Conservation (phyloP, 2,329 filamentous ascomycete species). For the Colletotrichum euphorbiae region DNA sequence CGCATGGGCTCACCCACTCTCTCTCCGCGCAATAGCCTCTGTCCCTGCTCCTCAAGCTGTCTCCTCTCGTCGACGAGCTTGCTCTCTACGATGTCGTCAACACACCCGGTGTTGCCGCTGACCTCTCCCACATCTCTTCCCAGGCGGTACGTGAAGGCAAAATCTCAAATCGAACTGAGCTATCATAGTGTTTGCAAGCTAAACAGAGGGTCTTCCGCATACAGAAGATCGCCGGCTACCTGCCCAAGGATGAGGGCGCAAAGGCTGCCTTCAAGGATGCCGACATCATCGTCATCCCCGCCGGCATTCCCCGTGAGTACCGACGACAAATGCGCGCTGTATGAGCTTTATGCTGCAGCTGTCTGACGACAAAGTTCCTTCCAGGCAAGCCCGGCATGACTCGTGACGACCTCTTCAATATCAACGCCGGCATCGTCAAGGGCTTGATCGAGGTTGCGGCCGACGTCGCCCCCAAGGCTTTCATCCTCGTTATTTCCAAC, state of each 20-base stretch:
- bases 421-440: slow-evolving; percentile 98
- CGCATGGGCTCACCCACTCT: slow-evolving; percentile 40
- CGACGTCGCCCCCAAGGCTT: slow-evolving; percentile 91
- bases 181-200: slow-evolving; percentile 2
- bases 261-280: slow-evolving; percentile 91
- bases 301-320: slow-evolving; percentile 95
- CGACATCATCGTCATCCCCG: slow-evolving; percentile 96
- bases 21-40: slow-evolving; percentile 72
- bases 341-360: background rate
- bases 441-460: slow-evolving; percentile 90
- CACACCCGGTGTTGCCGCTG: slow-evolving; percentile 93
- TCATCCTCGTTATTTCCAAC: slow-evolving; percentile 97
- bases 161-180: slow-evolving; percentile 12
- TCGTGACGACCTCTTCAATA: slow-evolving; percentile 99
- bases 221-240: slow-evolving; percentile 87
- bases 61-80: slow-evolving; percentile 89
- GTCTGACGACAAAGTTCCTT: slow-evolving; percentile 25
- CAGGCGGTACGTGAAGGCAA: slow-evolving; percentile 69
- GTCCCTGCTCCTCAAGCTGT: slow-evolving; percentile 94
- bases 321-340: background rate
- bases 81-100: slow-evolving; percentile 99
- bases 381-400: slow-evolving; percentile 99
- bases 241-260: slow-evolving; percentile 86
- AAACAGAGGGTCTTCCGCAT: slow-evolving; percentile 12
- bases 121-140: slow-evolving; percentile 97